Evolutionary conservation across 331 rosid genomes (phyloP).

Genomic region (Acacia concinna): DNA sequence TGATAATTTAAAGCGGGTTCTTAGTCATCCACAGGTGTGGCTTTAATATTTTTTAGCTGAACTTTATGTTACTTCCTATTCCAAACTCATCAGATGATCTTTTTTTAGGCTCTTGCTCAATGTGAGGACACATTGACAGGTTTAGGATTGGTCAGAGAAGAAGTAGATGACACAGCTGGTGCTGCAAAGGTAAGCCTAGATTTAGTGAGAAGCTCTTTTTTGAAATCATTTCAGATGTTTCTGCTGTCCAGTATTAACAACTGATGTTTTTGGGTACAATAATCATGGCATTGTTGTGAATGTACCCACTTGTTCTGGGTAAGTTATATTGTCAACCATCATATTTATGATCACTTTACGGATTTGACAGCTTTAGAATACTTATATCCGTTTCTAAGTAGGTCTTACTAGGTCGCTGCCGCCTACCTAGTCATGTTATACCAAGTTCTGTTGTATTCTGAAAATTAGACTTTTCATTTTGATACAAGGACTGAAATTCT

Average conservation of each 20-base stretch:
- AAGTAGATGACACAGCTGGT: constrained; percentile 94
- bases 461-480: constrained; percentile 21
- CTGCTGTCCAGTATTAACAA: constrained; percentile 18
- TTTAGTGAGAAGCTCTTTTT: constrained; percentile 23
- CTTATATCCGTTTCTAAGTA: constrained; percentile 3
- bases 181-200: constrained; percentile 78
- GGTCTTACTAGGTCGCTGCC: constrained; percentile 10
- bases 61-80: background rate
- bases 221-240: constrained; percentile 27
- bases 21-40: constrained; percentile 93
- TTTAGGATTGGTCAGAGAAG: constrained; percentile 86
- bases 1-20: constrained; percentile 75
- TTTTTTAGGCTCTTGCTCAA: constrained; percentile 95
- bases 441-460: background rate
- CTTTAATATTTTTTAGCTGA: constrained; percentile 13
- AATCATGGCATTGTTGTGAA: constrained; percentile 10
- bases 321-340: constrained; percentile 12
- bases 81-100: constrained; percentile 24
- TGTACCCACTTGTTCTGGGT: constrained; percentile 17
- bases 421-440: background rate
- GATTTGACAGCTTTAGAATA: background rate
- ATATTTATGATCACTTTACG: constrained; percentile 20
- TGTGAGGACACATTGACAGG: constrained; percentile 85
- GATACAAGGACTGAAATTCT: constrained; percentile 3
- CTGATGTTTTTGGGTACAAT: constrained; percentile 19